Percentiles rank a stretch among this genome's conserved stretches.
These are phyloP conservation scores for Diaporthe citrichinensis DNA, from an alignment of 2,329 filamentous ascomycete species.

Conservation along the genomic window DNA sequence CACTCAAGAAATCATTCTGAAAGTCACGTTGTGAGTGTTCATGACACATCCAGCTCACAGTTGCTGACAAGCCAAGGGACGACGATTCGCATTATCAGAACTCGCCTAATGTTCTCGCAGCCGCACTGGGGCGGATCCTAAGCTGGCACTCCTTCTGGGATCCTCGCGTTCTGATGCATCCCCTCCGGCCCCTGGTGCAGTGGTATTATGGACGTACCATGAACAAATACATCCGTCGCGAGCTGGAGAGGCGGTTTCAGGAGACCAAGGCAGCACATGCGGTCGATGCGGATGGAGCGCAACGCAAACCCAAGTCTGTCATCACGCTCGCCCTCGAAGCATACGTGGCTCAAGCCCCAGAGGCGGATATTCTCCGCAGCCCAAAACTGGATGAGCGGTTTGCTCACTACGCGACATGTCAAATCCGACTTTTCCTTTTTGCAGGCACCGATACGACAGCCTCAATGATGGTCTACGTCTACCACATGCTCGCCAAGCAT, in stretches of 20 bases:
- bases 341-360: neutral
- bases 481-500: conserved; percentile 30
- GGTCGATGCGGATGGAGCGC: too few relatives aligned
- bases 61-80: neutral
- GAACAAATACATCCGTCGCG: neutral
- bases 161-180: conserved; percentile 23
- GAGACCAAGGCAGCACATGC: conserved; percentile 13
- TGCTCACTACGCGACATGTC: conserved; percentile 1
- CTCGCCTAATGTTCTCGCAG: conserved; percentile 15
- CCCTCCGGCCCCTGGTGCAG: conserved; percentile 5
- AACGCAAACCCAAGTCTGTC: too few relatives aligned
- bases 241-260: conserved; percentile 1
- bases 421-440: conserved; percentile 26
- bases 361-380: neutral
- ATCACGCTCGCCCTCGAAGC: conserved; percentile 24
- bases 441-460: conserved; percentile 23
- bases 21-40: conserved; percentile 19
- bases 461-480: conserved; percentile 10
- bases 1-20: conserved; percentile 14
- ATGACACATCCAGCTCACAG: neutral
- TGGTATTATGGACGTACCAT: neutral
- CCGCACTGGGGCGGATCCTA: neutral
- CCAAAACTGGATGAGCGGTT: conserved; percentile 7
- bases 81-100: conserved; percentile 4
- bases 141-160: conserved; percentile 28